Evolutionary conservation across 352 stramenopile genomes (phyloP), one percentile per base, ranked within the genome.

Genomic region (Albugo laibachii): DNA sequence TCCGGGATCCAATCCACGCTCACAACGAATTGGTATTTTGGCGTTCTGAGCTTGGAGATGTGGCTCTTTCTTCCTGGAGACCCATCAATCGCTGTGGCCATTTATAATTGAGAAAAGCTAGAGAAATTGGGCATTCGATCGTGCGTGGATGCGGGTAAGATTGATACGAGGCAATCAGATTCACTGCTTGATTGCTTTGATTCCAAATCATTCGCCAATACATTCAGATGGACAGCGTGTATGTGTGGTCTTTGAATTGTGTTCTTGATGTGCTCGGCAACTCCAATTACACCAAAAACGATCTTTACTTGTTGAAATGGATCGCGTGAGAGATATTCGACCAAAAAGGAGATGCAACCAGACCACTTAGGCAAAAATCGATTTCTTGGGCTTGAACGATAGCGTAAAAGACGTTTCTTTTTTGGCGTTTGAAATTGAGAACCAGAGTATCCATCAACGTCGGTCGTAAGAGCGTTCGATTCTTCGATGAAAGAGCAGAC

Each of bases 31-130:
- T 18, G 75, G 71, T 38, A 97, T 82, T 11, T 84, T 86, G 16
- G 67, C 71, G 21, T 58, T 62, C 50, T 72, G 75, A 15, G 72
- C 83, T 16, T 76, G 71, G 13, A 70, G 56, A 43, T 95, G 48
- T 11, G 97, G 49, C 16, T 61, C 42, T 42, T 76, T 73, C 80
- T 97, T 97, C 96, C 89, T 2, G 82, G 72, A 21, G 82, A 96
- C 31, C 97, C 80, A 57, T 97, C 97, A 52, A 83, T 97, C 27
- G 93, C 92, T 1, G 93, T 97, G 20, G 97, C 87, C 20, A 98
- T 61, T 47, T 93, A 69, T 20, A 66, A 92, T 21, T 64, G 61
- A 43, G 86, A 63, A n/a, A 75, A 45, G 47, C 97, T 91, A 56
- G 84, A 97, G 48, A 77, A 48, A 50, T 92, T 57, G 18, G 88